phyloP scores from a whole-genome alignment of 2,329 filamentous ascomycete species.

The Fusarium verticillioides region DNA sequence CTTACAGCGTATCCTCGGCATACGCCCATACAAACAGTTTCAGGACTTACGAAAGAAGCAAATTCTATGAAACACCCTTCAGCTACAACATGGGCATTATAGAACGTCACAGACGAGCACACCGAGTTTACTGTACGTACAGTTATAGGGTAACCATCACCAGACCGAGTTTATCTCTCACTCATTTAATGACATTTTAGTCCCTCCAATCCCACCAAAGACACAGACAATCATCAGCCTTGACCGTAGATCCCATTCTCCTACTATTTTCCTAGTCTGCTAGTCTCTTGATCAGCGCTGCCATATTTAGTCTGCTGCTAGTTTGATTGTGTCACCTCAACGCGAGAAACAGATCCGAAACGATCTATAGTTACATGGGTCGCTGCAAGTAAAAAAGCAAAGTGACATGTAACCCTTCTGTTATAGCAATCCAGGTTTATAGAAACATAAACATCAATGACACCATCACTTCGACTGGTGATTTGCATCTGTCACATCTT shows the following conservation, averaged over 20 bases:
- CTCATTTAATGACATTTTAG: not conserved
- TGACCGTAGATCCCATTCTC: not conserved
- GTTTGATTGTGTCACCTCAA: not conserved
- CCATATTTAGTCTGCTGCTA: conserved; percentile 8
- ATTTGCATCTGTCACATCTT: not conserved
- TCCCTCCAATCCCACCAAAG: conserved; percentile 13
- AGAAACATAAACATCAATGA: not conserved
- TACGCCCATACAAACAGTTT: not conserved
- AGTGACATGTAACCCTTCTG: not conserved
- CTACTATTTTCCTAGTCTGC: conserved; percentile 7
- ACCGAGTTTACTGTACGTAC: rapidly evolving
- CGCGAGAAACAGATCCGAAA: not conserved
- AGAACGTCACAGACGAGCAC: not conserved
- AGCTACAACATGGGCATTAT: not conserved
- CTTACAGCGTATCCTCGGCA: not conserved
- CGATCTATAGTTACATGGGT: not conserved
- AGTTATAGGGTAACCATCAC: conserved; percentile 8
- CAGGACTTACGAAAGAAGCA: not conserved
- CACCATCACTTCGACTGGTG: not conserved
- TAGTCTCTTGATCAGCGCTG: conserved; percentile 29
- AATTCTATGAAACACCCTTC: not conserved
- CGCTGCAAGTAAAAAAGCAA: not conserved
- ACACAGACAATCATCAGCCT: not conserved
- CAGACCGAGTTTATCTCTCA: not conserved
- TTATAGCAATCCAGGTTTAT: not conserved